Evolutionary conservation across 192 early-diverging fungal species (phyloP).

Genomic region (Linnemannia zychae): DNA sequence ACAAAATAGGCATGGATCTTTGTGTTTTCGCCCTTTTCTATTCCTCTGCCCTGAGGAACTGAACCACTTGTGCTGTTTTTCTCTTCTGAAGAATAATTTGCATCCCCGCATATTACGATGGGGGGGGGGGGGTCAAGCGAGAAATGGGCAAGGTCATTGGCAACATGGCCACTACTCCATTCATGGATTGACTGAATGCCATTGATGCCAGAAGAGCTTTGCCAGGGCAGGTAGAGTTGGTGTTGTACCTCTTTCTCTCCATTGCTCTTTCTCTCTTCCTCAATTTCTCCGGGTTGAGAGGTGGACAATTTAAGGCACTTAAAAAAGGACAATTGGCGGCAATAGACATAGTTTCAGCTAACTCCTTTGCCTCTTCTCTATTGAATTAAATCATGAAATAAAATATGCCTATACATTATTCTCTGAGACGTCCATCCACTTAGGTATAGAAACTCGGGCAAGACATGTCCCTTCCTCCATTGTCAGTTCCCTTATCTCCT

Average conservation of each 20-base stretch:
- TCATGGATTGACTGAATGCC: no score
- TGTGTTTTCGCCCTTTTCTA: neutral
- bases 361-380: neutral
- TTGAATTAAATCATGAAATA: no score
- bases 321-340: neutral
- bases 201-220: no score
- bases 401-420: no score
- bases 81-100: neutral
- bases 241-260: neutral
- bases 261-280: neutral
- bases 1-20: neutral
- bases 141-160: neutral
- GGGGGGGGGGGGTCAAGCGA: no score
- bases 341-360: conserved; percentile 4
- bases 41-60: neutral
- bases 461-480: no score
- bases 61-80: neutral
- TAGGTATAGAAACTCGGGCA: no score
- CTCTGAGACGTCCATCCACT: no score
- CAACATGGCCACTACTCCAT: no score
- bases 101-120: neutral
- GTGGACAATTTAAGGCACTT: neutral
- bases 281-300: neutral
- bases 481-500: no score
- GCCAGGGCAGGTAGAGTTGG: neutral